Evolutionary conservation across 1,284 basidiomycete species (phyloP).

Genomic region (Neonothopanus nambi): DNA sequence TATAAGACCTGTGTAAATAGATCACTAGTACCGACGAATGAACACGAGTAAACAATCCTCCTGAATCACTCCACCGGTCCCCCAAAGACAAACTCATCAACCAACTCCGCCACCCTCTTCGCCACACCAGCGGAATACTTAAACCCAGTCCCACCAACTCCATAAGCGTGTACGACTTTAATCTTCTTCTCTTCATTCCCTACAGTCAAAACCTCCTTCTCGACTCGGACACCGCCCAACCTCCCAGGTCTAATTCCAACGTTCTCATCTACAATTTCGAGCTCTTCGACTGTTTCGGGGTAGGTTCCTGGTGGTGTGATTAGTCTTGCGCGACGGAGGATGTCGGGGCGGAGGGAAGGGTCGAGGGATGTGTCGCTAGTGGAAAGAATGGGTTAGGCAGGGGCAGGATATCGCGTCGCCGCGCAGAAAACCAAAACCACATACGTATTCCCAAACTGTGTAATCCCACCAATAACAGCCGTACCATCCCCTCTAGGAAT

Average conservation of each 20-base stretch:
- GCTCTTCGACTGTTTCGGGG: slow-evolving; percentile 11
- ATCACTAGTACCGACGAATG: too few species aligned
- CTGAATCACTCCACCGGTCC: too few species aligned
- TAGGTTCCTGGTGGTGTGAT: slow-evolving; percentile 7
- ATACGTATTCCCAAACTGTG: slow-evolving; percentile 6
- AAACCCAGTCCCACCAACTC: slow-evolving; percentile 9
- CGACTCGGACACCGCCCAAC: slow-evolving; percentile 6
- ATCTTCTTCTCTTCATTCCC: neutral
- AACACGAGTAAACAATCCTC: too few species aligned
- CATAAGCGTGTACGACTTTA: slow-evolving; percentile 13
- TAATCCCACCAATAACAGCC: slow-evolving; percentile 10
- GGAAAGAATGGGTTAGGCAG: neutral
- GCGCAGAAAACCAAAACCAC: too few species aligned
- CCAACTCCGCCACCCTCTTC: slow-evolving; percentile 6
- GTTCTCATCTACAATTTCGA: slow-evolving; percentile 7
- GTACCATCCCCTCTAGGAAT: slow-evolving; percentile 11
- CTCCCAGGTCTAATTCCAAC: slow-evolving; percentile 9
- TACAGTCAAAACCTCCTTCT: slow-evolving; percentile 5
- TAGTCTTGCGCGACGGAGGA: slow-evolving; percentile 5
- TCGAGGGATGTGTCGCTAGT: neutral
- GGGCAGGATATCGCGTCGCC: too few species aligned
- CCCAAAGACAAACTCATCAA: slow-evolving; percentile 12
- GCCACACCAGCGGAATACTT: slow-evolving; percentile 13
- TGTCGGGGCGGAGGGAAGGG: slow-evolving; percentile 3
- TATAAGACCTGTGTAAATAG: too few species aligned